Conservation (phyloP, 1,284 basidiomycete genomes). For the Abortiporus biennis region DNA sequence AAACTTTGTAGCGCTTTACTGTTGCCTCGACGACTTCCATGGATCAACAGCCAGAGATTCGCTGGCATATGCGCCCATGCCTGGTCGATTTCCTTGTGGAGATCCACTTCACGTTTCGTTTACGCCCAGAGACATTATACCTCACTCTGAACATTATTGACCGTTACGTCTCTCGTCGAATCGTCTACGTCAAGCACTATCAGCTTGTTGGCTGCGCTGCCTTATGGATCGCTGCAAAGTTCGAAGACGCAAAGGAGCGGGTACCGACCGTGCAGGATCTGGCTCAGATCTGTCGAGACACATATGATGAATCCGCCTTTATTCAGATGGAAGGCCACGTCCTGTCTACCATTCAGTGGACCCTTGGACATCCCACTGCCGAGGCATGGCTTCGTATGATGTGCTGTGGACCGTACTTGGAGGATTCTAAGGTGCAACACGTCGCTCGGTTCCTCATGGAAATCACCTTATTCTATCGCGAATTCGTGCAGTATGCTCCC, state of each 20-base stretch:
- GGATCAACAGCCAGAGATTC: conserved; percentile 97
- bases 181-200: conserved; percentile 99
- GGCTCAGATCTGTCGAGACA: conserved; percentile 89
- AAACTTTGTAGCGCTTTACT: conserved; percentile 62
- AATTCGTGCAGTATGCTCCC: conserved; percentile 84
- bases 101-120: conserved; percentile 94
- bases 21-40: conserved; percentile 90
- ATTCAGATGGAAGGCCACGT: conserved; percentile 98
- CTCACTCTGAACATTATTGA: conserved; percentile 99
- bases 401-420: conserved; percentile 65
- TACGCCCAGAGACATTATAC: conserved; percentile 97
- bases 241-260: conserved; percentile 98
- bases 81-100: conserved; percentile 99
- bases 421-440: conserved; percentile 88
- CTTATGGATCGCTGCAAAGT: conserved; percentile 98
- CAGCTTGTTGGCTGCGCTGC: conserved; percentile 98
- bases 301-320: conserved; percentile 95
- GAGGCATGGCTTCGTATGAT: conserved; percentile 92
- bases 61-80: conserved; percentile 98
- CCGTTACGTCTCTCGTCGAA: conserved; percentile 96
- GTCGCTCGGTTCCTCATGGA: conserved; percentile 98
- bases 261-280: conserved; percentile 95
- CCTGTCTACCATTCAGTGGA: conserved; percentile 94
- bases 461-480: conserved; percentile 94
- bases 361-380: conserved; percentile 94